These are phyloP conservation scores for Pseudognaphalium luteoalbum DNA, from an alignment of 129 eudicot species.

Conservation along the genomic window DNA sequence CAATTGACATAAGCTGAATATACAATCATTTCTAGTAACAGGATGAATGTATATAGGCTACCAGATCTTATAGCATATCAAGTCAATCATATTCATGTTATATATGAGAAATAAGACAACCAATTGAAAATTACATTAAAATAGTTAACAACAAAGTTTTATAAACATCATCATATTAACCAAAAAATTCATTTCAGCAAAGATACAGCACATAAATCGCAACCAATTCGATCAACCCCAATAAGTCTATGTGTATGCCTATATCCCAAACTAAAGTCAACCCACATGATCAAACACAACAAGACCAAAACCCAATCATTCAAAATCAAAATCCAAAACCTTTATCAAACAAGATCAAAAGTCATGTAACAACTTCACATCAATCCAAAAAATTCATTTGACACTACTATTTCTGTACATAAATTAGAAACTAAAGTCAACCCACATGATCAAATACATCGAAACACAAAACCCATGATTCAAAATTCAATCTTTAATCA, in stretches of 20 bases:
- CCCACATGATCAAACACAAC: not conserved
- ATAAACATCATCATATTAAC: not conserved
- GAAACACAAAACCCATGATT: not conserved
- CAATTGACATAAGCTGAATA: no score
- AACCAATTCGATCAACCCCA: not conserved
- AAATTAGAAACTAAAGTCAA: not conserved
- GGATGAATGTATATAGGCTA: not conserved
- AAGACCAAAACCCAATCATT: not conserved
- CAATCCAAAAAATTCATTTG: not conserved
- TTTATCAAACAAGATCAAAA: not conserved
- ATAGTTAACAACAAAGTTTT: not conserved
- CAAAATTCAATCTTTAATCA: slow-evolving; percentile 1
- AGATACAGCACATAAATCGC: not conserved
- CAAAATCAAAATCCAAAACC: not conserved
- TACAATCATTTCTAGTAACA: not conserved
- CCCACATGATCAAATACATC: not conserved
- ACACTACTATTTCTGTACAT: not conserved
- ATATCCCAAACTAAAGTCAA: slow-evolving; percentile 6
- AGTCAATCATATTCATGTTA: not conserved
- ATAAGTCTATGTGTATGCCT: no score
- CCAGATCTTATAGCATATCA: not conserved
- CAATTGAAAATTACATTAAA: not conserved
- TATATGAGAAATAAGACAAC: not conserved
- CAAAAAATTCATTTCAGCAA: not conserved
- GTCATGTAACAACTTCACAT: not conserved